A percentile compares a stretch with the other conserved stretches of the same genome.
Evolutionary conservation across 2,329 filamentous ascomycete genomes (phyloP).

Genomic region (Didymella sp.): DNA sequence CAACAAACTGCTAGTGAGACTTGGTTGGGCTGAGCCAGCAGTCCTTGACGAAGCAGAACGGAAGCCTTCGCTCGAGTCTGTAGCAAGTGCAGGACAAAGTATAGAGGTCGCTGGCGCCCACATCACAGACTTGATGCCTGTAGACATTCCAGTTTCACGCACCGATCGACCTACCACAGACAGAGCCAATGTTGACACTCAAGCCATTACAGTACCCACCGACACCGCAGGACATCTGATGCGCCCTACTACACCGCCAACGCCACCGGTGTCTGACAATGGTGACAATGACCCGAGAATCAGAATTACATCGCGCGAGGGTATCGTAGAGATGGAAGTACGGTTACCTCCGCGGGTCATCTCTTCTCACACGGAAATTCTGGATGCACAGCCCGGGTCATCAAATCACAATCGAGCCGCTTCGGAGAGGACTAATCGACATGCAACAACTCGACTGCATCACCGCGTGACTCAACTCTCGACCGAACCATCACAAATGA

Average conservation of each 20-base stretch:
- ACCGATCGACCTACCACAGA: slow-evolving; percentile 8
- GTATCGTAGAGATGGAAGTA: slow-evolving; percentile 50
- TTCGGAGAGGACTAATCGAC: slow-evolving; percentile 7
- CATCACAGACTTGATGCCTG: slow-evolving; percentile 32
- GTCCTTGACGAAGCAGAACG: slow-evolving; percentile 1
- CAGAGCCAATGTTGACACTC: slow-evolving; percentile 4
- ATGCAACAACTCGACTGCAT: slow-evolving; percentile 19
- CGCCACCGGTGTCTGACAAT: slow-evolving; percentile 36
- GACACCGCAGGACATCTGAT: slow-evolving; percentile 20
- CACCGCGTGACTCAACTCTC: slow-evolving; percentile 49
- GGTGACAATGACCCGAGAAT: slow-evolving; percentile 47
- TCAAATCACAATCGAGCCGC: slow-evolving; percentile 10
- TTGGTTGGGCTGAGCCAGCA: slow-evolving; percentile 37
- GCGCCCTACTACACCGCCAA: slow-evolving; percentile 35
- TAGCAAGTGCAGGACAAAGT: slow-evolving; percentile 14
- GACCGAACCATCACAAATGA: slow-evolving; percentile 42
- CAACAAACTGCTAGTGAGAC: slow-evolving; percentile 29
- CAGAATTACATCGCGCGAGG: slow-evolving; percentile 49
- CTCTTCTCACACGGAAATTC: slow-evolving; percentile 38
- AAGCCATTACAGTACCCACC: slow-evolving; percentile 19
- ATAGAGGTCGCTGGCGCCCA: slow-evolving; percentile 30
- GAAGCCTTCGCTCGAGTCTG: slow-evolving; percentile 1
- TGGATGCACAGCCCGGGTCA: slow-evolving; percentile 23
- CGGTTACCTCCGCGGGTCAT: slow-evolving; percentile 44
- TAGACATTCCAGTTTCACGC: slow-evolving; percentile 32